phyloP scores from a whole-genome alignment of 1,284 basidiomycete species.

The Pterulicium gracile region DNA sequence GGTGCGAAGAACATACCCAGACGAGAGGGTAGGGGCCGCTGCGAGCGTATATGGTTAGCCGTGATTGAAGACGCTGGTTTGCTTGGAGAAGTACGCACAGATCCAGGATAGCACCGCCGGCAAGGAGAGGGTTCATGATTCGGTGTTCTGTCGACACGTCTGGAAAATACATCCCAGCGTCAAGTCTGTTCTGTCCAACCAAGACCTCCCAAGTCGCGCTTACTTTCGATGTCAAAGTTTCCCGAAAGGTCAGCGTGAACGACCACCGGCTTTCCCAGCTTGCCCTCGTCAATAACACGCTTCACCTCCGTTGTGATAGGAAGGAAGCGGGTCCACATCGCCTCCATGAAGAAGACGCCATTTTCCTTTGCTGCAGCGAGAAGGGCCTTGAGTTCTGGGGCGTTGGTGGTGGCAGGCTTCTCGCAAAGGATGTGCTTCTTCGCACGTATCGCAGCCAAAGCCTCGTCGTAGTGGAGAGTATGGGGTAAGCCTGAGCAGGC shows the following conservation, averaged over 20 bases:
- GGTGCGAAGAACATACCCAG: not conserved
- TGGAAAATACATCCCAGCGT: constrained; percentile 16
- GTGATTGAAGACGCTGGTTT: no score
- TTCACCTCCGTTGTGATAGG: constrained; percentile 57
- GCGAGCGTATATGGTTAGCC: no score
- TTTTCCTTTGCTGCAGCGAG: constrained; percentile 65
- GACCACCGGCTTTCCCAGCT: constrained; percentile 51
- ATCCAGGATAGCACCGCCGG: constrained; percentile 81
- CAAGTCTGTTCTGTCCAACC: not conserved
- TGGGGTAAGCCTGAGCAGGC: constrained; percentile 67
- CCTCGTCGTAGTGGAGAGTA: constrained; percentile 74
- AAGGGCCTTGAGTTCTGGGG: constrained; percentile 55
- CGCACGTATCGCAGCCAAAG: constrained; percentile 65
- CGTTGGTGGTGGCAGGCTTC: constrained; percentile 65
- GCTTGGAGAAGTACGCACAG: no score
- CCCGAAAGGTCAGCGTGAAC: constrained; percentile 67
- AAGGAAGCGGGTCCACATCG: constrained; percentile 74
- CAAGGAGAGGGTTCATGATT: constrained; percentile 75
- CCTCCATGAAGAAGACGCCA: constrained; percentile 84
- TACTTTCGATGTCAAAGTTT: constrained; percentile 65
- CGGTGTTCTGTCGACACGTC: constrained; percentile 61
- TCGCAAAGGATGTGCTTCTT: constrained; percentile 88
- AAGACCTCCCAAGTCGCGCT: constrained; percentile 17
- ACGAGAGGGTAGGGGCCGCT: not conserved
- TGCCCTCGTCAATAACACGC: constrained; percentile 47